Conservation (phyloP, 352 stramenopile species). For the Pythium brachiatum region DNA sequence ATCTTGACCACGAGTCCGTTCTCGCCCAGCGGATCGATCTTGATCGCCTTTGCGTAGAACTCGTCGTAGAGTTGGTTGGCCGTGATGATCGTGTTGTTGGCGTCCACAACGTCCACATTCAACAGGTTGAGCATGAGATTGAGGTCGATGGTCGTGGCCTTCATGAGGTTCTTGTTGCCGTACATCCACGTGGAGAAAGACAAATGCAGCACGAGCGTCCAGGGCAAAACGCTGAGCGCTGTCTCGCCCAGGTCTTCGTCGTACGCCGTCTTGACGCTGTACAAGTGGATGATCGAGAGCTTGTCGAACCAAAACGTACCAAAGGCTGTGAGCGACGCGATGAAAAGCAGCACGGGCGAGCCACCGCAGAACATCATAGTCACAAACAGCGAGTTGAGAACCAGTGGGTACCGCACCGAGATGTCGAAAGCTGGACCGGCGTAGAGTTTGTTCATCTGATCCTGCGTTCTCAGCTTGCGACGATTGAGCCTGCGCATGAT, state of each 20-base stretch:
- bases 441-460: conserved; percentile 79
- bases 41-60: conserved; percentile 33
- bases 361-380: conserved; percentile 81
- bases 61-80: conserved; percentile 39
- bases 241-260: conserved; percentile 72
- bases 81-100: conserved; percentile 28
- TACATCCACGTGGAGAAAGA: conserved; percentile 85
- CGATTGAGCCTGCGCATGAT: conserved; percentile 38
- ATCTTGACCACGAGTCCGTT: conserved; percentile 67
- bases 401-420: conserved; percentile 73
- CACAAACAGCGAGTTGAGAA: conserved; percentile 85
- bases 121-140: conserved; percentile 38
- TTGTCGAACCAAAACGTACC: conserved; percentile 84
- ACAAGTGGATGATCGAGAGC: conserved; percentile 68
- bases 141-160: conserved; percentile 51
- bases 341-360: conserved; percentile 76
- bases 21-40: conserved; percentile 52
- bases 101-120: conserved; percentile 28
- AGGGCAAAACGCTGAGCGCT: conserved; percentile 55
- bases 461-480: conserved; percentile 57
- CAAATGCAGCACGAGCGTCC: conserved; percentile 67
- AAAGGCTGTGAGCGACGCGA: conserved; percentile 54
- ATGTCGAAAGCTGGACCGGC: conserved; percentile 72
- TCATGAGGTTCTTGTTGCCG: conserved; percentile 65
- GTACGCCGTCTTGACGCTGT: conserved; percentile 78